phyloP scores from a whole-genome alignment of 768 basidiomycete species.

The Cyclocybe cylindracea region DNA sequence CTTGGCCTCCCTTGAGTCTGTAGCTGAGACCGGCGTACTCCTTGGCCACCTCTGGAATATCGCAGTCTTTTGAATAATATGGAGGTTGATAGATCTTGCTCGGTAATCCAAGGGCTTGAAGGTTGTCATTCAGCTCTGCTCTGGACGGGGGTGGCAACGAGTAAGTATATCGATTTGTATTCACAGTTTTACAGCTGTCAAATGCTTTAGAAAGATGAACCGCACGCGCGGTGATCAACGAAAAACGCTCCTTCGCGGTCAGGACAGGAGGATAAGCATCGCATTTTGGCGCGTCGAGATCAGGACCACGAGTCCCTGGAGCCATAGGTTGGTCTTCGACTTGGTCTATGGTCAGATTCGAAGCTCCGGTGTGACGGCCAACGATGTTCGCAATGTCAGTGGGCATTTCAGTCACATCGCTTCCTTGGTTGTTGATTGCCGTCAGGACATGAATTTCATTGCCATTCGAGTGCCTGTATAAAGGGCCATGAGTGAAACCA shows the following conservation, averaged over 20 bases:
- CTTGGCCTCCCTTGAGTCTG: conserved; percentile 63
- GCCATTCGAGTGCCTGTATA: too few species aligned
- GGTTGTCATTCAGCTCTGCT: conserved; percentile 42
- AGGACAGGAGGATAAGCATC: neutral
- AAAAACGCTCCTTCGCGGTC: conserved; percentile 13
- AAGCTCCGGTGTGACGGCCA: too few species aligned
- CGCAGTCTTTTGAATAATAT: conserved; percentile 71
- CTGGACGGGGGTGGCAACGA: conserved; percentile 49
- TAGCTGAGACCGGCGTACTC: conserved; percentile 85
- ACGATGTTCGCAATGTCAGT: too few species aligned
- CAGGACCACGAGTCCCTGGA: too few species aligned
- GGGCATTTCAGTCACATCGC: too few species aligned
- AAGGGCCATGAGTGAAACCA: too few species aligned
- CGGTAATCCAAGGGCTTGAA: conserved; percentile 51
- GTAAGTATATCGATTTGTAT: conserved; percentile 49
- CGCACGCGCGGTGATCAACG: conserved; percentile 21
- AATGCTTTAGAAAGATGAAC: conserved; percentile 29
- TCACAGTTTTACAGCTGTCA: conserved; percentile 26
- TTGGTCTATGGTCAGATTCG: too few species aligned
- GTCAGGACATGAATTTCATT: too few species aligned
- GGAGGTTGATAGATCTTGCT: conserved; percentile 73
- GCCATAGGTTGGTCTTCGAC: neutral
- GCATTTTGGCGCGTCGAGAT: too few species aligned
- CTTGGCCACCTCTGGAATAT: conserved; percentile 66
- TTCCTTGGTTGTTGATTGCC: too few species aligned